phyloP scores from a whole-genome alignment of 2,329 filamentous ascomycete genomes.

The Trichoderma sp. region DNA sequence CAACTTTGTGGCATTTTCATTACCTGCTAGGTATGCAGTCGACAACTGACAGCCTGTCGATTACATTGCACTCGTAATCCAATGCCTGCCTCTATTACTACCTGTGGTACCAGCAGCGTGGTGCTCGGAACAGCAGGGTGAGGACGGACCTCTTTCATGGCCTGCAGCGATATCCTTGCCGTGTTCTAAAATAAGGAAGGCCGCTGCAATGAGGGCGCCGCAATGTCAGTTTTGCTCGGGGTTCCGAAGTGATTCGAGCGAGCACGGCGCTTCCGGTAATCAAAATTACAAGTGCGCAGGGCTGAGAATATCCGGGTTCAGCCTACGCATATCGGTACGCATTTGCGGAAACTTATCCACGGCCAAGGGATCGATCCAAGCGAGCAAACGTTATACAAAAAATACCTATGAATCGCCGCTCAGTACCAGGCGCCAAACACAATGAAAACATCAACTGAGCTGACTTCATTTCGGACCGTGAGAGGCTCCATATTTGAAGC shows the following conservation, averaged over 20 bases:
- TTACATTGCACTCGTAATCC: neutral
- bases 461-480: slow-evolving; percentile 12
- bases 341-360: neutral
- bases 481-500: slow-evolving; percentile 4
- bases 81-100: neutral
- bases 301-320: neutral
- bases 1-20: neutral
- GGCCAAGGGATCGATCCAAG: neutral
- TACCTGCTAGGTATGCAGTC: neutral
- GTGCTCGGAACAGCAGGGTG: slow-evolving; percentile 13
- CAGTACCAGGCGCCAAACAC: neutral
- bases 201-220: slow-evolving; percentile 21
- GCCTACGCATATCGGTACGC: neutral
- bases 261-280: slow-evolving; percentile 12
- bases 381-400: neutral
- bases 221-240: slow-evolving; percentile 7
- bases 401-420: neutral
- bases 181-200: slow-evolving; percentile 18
- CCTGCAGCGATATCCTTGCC: slow-evolving; percentile 13
- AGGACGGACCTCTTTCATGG: slow-evolving; percentile 14
- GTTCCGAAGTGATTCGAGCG: neutral
- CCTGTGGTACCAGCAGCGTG: slow-evolving; percentile 12
- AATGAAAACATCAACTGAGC: neutral
- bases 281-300: slow-evolving; percentile 7
- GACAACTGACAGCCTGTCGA: neutral